phyloP scores from a whole-genome alignment of 768 basidiomycete genomes.

The Chlorophyllum brunneum region DNA sequence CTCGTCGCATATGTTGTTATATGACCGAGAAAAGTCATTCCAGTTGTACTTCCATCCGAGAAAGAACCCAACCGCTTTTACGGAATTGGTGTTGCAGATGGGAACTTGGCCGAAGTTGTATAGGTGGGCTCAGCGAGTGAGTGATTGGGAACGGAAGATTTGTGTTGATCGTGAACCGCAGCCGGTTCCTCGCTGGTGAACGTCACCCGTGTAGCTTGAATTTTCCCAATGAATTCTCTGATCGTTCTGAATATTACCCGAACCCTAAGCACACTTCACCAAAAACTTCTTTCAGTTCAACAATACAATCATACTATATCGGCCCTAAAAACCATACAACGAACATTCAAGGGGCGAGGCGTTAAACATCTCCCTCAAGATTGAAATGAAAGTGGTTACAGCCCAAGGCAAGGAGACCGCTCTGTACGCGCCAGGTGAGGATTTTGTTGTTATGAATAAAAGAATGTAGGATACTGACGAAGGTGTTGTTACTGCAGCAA shows the following conservation, averaged over 20 bases:
- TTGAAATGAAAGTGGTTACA: slow-evolving; percentile 4
- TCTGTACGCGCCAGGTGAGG: neutral
- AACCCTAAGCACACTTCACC: too few relatives aligned
- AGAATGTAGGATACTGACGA: neutral
- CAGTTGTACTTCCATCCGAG: slow-evolving; percentile 24
- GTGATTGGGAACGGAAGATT: slow-evolving; percentile 12
- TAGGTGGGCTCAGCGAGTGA: slow-evolving; percentile 12
- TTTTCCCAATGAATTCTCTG: too few relatives aligned
- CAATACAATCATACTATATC: too few relatives aligned
- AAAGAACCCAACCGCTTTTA: slow-evolving; percentile 18
- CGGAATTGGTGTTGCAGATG: slow-evolving; percentile 17
- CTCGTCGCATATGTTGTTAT: slow-evolving; percentile 26
- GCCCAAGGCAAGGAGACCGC: slow-evolving; percentile 2
- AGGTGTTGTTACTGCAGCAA: slow-evolving; percentile 8
- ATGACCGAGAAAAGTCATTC: slow-evolving; percentile 38
- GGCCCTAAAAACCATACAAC: too few relatives aligned
- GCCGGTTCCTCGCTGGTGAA: slow-evolving; percentile 11
- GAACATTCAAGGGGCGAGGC: too few relatives aligned
- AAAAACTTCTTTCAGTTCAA: too few relatives aligned
- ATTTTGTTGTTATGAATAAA: too few relatives aligned
- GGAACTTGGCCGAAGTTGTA: slow-evolving; percentile 10
- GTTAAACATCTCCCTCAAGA: too few relatives aligned
- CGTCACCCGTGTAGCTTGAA: too few relatives aligned
- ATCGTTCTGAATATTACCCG: too few relatives aligned
- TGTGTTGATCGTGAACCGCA: slow-evolving; percentile 14